Conservation (phyloP, 108 stramenopile genomes). For the Thalassiosira profunda region DNA sequence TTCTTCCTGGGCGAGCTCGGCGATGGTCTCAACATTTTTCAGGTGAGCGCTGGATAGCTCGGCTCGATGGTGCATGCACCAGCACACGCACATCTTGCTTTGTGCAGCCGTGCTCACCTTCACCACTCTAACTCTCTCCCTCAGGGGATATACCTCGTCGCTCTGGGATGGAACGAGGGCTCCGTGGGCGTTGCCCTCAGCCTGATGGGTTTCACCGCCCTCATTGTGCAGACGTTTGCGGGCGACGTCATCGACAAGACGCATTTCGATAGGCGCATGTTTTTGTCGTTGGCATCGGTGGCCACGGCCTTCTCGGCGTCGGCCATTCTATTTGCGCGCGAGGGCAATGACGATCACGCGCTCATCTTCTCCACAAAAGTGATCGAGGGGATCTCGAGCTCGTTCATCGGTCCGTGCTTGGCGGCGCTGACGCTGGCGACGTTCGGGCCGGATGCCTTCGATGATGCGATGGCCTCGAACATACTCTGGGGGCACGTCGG, state of each 20-base stretch:
- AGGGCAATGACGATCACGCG: conserved; percentile 74
- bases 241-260: conserved; percentile 88
- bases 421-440: conserved; percentile 76
- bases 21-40: conserved; percentile 83
- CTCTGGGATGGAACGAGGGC: conserved; percentile 88
- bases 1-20: conserved; percentile 85
- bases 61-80: neutral
- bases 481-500: conserved; percentile 89
- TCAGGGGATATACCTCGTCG: conserved; percentile 88
- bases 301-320: conserved; percentile 82
- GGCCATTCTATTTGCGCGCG: conserved; percentile 80
- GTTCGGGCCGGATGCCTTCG: conserved; percentile 87
- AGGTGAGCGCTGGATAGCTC: conserved; percentile 14
- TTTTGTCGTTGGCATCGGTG: conserved; percentile 63
- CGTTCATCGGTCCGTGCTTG: conserved; percentile 87
- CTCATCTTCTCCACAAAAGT: conserved; percentile 81
- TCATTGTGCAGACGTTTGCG: conserved; percentile 82
- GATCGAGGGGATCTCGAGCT: conserved; percentile 81
- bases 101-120: neutral
- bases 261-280: conserved; percentile 70
- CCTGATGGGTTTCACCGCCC: conserved; percentile 85
- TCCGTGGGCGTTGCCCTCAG: conserved; percentile 78
- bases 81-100: neutral
- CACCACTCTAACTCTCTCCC: neutral
- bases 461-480: conserved; percentile 85